Evolutionary conservation across 768 basidiomycete species (phyloP).

Genomic region (Hygrocybe punicea): DNA sequence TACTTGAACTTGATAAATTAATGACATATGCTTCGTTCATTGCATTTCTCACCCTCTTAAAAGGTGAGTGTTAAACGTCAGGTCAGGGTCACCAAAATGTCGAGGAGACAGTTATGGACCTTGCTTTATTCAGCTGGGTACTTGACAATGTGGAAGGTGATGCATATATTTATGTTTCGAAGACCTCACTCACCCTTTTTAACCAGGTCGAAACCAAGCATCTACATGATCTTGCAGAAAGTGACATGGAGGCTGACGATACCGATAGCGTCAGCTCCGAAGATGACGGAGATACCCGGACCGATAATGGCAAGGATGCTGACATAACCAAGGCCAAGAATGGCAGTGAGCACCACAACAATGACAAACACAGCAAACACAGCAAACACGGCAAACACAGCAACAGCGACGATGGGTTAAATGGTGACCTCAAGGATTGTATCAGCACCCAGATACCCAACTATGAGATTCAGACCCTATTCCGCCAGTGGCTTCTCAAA

Average conservation of each 20-base stretch:
- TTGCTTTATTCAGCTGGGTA: background rate
- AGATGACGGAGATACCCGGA: background rate
- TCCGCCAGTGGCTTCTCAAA: background rate
- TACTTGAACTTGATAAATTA: background rate
- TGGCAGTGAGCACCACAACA: background rate
- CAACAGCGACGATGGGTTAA: background rate
- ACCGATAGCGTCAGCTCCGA: background rate
- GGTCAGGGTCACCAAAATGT: background rate
- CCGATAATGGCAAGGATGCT: background rate
- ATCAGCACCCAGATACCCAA: background rate
- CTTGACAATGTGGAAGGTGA: background rate
- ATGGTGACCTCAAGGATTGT: background rate
- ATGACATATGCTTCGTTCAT: slow-evolving; percentile 3
- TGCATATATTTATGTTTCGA: background rate
- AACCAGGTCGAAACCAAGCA: background rate
- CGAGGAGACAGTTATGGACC: background rate
- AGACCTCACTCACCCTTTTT: background rate
- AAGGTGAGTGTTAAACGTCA: background rate
- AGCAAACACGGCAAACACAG: too few relatives aligned
- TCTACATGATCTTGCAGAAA: background rate
- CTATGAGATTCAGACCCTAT: background rate
- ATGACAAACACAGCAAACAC: too few relatives aligned
- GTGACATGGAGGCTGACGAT: too few relatives aligned
- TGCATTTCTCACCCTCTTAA: background rate
- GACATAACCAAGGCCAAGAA: background rate